These are phyloP conservation scores for Cinchona pubescens DNA, from an alignment of 257 asterid genomes.

Conservation along the genomic window DNA sequence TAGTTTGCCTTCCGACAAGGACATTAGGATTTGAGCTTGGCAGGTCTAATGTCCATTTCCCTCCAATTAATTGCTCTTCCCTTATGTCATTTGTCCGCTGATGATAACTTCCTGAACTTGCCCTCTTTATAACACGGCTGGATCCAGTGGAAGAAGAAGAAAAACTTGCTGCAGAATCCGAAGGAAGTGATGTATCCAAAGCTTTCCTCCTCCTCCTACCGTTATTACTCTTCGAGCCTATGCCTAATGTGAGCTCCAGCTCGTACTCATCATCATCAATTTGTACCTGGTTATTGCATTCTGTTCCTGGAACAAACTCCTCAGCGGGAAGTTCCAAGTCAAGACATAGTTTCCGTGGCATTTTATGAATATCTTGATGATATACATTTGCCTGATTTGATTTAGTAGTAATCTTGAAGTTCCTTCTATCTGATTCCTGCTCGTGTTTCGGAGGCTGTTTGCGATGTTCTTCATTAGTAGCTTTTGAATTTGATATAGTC, in stretches of 20 bases:
- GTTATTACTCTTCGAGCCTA: constrained; percentile 59
- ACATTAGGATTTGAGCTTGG: constrained; percentile 24
- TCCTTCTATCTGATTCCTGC: constrained; percentile 19
- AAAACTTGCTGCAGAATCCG: constrained; percentile 54
- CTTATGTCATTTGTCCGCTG: constrained; percentile 16
- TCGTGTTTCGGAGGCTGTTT: constrained; percentile 14
- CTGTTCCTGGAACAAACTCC: constrained; percentile 22
- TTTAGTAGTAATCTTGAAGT: constrained; percentile 10
- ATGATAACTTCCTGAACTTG: constrained; percentile 14
- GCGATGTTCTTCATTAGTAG: constrained; percentile 57
- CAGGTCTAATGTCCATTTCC: constrained; percentile 54
- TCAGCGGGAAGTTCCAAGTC: constrained; percentile 35
- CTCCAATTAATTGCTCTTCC: constrained; percentile 19
- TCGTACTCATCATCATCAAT: constrained; percentile 46
- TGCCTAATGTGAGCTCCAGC: constrained; percentile 84
- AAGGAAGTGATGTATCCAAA: constrained; percentile 21
- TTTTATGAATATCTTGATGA: constrained; percentile 8
- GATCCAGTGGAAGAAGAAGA: constrained; percentile 72
- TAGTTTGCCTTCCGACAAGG: constrained; percentile 17
- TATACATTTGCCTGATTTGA: constrained; percentile 15
- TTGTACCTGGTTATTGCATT: constrained; percentile 9
- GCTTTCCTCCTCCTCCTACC: constrained; percentile 31
- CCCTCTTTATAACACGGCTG: constrained; percentile 34
- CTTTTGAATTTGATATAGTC: constrained; percentile 75
- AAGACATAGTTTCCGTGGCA: constrained; percentile 19